phyloP scores from a whole-genome alignment of 257 asterid genomes.

The Nicotiana tomentosiformis region DNA sequence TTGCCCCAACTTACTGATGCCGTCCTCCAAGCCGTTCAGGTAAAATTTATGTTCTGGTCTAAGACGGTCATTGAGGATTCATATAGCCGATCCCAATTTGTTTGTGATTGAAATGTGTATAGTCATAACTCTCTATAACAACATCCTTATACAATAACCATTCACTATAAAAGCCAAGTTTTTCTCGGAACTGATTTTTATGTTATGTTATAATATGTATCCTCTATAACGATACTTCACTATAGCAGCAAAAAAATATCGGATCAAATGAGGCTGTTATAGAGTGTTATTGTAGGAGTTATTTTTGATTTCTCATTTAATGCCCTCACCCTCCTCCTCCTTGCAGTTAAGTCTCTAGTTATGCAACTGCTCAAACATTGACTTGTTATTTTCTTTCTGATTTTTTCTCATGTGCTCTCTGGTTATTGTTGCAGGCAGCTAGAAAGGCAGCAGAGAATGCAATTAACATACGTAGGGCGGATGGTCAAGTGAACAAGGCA shows the following conservation, averaged over 20 bases:
- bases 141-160: too few relatives aligned
- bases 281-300: not conserved
- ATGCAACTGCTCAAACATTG: not conserved
- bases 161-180: too few relatives aligned
- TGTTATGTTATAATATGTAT: too few relatives aligned
- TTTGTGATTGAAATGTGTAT: not conserved
- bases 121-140: too few relatives aligned
- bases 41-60: constrained; percentile 5
- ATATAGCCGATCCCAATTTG: not conserved
- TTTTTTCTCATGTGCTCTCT: not conserved
- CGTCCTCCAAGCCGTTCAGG: constrained; percentile 67
- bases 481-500: constrained; percentile 72
- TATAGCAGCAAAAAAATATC: too few relatives aligned
- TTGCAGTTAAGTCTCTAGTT: not conserved
- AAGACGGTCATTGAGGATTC: not conserved
- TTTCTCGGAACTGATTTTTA: too few relatives aligned
- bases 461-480: constrained; percentile 38
- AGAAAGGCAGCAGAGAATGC: constrained; percentile 69
- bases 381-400: not conserved
- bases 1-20: constrained; percentile 33
- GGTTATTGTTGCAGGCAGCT: constrained; percentile 48
- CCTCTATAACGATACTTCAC: too few relatives aligned
- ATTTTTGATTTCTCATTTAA: not conserved
- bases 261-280: too few relatives aligned
- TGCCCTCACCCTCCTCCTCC: not conserved